Base-by-base conservation (phyloP, 179 eudicot species). In the Heliamphora ciliata region DNA sequence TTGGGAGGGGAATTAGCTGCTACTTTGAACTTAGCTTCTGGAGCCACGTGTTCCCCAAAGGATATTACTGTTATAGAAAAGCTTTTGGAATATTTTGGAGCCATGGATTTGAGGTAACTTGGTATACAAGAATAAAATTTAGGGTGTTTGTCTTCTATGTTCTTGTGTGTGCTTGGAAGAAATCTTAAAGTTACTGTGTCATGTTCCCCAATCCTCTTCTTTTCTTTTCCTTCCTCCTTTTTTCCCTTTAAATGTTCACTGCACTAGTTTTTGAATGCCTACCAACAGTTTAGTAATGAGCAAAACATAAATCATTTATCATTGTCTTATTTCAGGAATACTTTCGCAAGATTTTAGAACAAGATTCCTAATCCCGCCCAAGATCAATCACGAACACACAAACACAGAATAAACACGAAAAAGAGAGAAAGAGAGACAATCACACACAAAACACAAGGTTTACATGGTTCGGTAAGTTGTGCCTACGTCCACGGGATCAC, bases 21-120 rank as follows among this genome's bases (percentile, higher is more conserved):
- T 81, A 86, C 92, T 79, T 87, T 93, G 82, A 88, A 88, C 85
- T 79, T 76, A 81, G 92, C 93, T 81, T 89, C 89, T 89, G 93
- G 91, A 81, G 76, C 89, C 54, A 78, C 85, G 59, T 78, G 87
- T 77, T 87, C 93, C 60, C 21, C 80, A 74, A 82, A 31, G 40
- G 40, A 31, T 31, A 31, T 92, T 82, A 21, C 67, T 77, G 84
- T 91, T 81, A 76, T 96, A 47, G 85, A 88, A 66, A 90, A 84
- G 61, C 90, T 95, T 67, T 89, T 89, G 87, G 88, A 87, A 78
- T 90, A 91, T 85, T 87, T 92, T 84, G 98, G 91, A 73, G 90
- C 86, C 8, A 78, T 51, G 73, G 87, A 89, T 76, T 74, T 89
- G 79, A 89, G 97, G 99, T 94, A 93, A 61, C 40, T 76, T 50